phyloP scores from a whole-genome alignment of 257 asterid genomes.

The Fraxinus pennsylvanica region DNA sequence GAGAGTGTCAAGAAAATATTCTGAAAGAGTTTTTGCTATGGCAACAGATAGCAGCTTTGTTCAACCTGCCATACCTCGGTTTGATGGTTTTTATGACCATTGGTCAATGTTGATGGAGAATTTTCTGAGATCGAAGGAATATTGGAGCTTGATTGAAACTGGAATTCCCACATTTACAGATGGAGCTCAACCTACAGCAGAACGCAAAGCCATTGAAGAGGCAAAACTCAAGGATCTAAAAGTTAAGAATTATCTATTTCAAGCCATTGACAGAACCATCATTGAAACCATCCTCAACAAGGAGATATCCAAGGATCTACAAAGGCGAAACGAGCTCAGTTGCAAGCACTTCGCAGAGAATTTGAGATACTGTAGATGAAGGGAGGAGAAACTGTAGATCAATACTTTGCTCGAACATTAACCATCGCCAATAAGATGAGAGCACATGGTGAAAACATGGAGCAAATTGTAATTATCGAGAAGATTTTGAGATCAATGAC shows the following conservation, averaged over 20 bases:
- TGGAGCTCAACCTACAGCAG: too few species aligned
- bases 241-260: background rate
- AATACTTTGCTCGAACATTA: background rate
- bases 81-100: constrained; percentile 16
- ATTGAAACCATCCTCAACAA: background rate
- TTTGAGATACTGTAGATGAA: background rate
- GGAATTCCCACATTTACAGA: background rate
- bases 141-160: background rate
- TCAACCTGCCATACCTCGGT: background rate
- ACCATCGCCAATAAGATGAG: background rate
- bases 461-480: background rate
- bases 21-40: background rate
- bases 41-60: background rate
- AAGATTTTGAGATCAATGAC: background rate
- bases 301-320: background rate
- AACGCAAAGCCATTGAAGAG: background rate
- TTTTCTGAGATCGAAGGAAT: background rate
- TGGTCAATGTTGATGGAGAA: too few species aligned
- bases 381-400: background rate
- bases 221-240: background rate
- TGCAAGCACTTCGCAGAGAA: too few species aligned
- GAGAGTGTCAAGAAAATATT: background rate
- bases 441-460: background rate
- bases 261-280: background rate
- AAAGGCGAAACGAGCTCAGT: background rate